Conservation (phyloP, 2,329 filamentous ascomycete species). For the Cadophora luteo-olivacea region DNA sequence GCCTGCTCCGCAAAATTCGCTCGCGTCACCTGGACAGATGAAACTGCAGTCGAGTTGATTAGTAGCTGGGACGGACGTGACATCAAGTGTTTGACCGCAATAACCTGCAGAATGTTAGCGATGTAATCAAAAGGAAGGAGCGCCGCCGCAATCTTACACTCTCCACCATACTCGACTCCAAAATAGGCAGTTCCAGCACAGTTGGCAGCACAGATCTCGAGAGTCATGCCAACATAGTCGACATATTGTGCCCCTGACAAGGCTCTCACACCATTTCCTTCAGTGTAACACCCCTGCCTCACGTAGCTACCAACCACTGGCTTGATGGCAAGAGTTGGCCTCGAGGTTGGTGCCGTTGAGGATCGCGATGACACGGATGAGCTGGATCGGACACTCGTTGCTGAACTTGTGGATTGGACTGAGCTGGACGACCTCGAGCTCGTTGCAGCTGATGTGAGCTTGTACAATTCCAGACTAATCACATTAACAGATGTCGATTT, state of each 20-base stretch:
- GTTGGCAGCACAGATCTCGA: constrained; percentile 38
- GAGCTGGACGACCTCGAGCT: constrained; percentile 3
- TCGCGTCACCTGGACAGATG: constrained; percentile 41
- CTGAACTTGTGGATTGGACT: constrained; percentile 3
- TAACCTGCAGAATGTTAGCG: constrained; percentile 32
- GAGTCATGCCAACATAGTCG: constrained; percentile 39
- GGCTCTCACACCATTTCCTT: constrained; percentile 52
- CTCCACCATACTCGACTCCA: constrained; percentile 40
- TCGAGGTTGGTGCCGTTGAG: constrained; percentile 45
- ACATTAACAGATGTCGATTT: not conserved
- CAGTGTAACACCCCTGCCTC: constrained; percentile 56
- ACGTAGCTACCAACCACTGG: constrained; percentile 52
- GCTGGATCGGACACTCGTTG: constrained; percentile 2
- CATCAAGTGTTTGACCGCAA: constrained; percentile 38
- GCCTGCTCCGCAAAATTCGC: constrained; percentile 46
- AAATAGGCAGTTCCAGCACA: constrained; percentile 41
- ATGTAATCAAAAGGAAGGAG: not conserved
- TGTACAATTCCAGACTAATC: constrained; percentile 38
- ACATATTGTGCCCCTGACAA: constrained; percentile 43
- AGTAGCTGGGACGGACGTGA: constrained; percentile 33
- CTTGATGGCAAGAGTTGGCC: constrained; percentile 54
- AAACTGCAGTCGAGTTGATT: constrained; percentile 37
- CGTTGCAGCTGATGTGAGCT: constrained; percentile 42
- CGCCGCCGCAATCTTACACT: constrained; percentile 35
- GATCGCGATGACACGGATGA: constrained; percentile 5